Evolutionary conservation across 23 red algal genomes (phyloP).

Genomic region (Cyanidioschyzon merolae): DNA sequence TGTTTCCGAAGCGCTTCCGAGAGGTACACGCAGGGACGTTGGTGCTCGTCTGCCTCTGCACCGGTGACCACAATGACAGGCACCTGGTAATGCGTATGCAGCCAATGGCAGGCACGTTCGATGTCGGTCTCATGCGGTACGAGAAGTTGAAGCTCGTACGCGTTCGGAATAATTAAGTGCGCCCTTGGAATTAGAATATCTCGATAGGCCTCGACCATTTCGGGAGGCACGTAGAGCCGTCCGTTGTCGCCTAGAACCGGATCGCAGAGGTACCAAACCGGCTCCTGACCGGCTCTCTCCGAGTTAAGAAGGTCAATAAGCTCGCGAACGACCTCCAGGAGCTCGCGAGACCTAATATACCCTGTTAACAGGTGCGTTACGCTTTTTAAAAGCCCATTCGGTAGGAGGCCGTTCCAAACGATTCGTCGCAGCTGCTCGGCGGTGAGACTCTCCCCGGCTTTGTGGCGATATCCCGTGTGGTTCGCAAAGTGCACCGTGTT

Average conservation of each 20-base stretch:
- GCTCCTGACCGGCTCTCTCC: neutral
- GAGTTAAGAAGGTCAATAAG: slow-evolving; percentile 30
- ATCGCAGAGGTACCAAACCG: slow-evolving; percentile 69
- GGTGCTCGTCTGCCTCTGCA: neutral
- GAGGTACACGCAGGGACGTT: neutral
- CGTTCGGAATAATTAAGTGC: slow-evolving; percentile 66
- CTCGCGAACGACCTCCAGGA: slow-evolving; percentile 16
- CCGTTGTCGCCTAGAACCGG: slow-evolving; percentile 87
- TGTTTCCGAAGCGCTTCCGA: neutral
- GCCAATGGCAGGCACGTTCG: neutral
- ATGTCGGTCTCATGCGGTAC: neutral
- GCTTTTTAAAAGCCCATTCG: slow-evolving; percentile 50
- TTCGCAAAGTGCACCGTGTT: slow-evolving; percentile 77
- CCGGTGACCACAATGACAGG: neutral
- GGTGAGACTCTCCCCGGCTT: slow-evolving; percentile 34
- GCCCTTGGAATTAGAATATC: slow-evolving; percentile 35
- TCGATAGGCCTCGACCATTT: slow-evolving; percentile 53
- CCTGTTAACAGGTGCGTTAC: slow-evolving; percentile 75
- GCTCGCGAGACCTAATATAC: slow-evolving; percentile 39
- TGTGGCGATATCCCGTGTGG: slow-evolving; percentile 78
- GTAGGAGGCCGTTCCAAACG: slow-evolving; percentile 31
- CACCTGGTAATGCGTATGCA: neutral
- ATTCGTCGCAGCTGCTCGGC: slow-evolving; percentile 32
- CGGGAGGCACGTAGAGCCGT: slow-evolving; percentile 59
- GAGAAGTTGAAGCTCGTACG: slow-evolving; percentile 59